These are phyloP conservation scores for Escovopsis sp. DNA, from an alignment of 2,329 filamentous ascomycete genomes.

Conservation along the genomic window DNA sequence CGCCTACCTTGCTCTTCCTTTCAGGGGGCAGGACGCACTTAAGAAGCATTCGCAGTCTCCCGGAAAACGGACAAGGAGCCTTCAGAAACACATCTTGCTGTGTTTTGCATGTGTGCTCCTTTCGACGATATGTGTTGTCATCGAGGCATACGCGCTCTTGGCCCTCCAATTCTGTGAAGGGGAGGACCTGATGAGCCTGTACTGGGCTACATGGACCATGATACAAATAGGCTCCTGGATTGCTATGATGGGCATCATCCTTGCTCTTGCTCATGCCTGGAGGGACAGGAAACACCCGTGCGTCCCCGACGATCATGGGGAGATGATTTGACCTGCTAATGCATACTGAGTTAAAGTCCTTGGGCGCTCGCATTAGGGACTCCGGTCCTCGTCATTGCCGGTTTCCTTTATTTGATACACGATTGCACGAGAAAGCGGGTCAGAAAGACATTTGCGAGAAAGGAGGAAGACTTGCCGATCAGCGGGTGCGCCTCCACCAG, in stretches of 20 bases:
- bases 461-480: constrained; percentile 9
- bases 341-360: constrained; percentile 17
- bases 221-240: constrained; percentile 42
- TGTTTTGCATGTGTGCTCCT: constrained; percentile 28
- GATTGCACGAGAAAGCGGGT: constrained; percentile 22
- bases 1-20: constrained; percentile 1
- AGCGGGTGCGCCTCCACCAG: constrained; percentile 23
- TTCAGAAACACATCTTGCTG: constrained; percentile 27
- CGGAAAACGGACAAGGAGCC: constrained; percentile 18
- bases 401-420: constrained; percentile 33
- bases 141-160: constrained; percentile 39
- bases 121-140: constrained; percentile 29
- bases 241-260: constrained; percentile 40
- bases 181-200: constrained; percentile 42
- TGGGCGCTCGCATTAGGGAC: constrained; percentile 46
- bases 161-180: constrained; percentile 44
- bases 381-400: constrained; percentile 42
- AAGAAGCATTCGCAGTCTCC: constrained; percentile 19
- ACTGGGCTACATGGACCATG: constrained; percentile 48
- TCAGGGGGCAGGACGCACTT: constrained; percentile 21
- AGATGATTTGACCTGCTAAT: not conserved
- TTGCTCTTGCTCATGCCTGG: constrained; percentile 35
- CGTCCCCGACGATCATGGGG: constrained; percentile 10
- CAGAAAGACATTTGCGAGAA: constrained; percentile 13
- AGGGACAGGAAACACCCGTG: constrained; percentile 35